A percentile compares a stretch with the other conserved stretches of the same genome.
phyloP scores from a whole-genome alignment of 768 basidiomycete genomes.

The Auricularia cornea region DNA sequence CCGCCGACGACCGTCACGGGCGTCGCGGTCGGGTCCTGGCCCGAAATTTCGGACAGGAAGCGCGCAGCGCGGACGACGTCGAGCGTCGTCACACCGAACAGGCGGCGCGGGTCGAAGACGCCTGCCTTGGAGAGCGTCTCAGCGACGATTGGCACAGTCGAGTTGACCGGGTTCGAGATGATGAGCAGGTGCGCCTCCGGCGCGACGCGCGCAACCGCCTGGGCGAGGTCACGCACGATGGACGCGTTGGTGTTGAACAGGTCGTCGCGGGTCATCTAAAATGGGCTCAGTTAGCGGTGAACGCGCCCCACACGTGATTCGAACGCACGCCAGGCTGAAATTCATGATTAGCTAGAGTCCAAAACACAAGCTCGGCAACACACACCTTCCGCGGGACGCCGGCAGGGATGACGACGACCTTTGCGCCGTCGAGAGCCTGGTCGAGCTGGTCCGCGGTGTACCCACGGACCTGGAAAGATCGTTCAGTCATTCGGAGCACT shows the following conservation, averaged over 20 bases:
- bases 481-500: background rate
- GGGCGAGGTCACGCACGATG: slow-evolving; percentile 92
- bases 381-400: slow-evolving; percentile 96
- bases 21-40: slow-evolving; percentile 56
- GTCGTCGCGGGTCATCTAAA: slow-evolving; percentile 91
- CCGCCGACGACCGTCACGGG: slow-evolving; percentile 86
- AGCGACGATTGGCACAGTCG: slow-evolving; percentile 95
- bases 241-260: slow-evolving; percentile 98
- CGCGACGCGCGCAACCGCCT: slow-evolving; percentile 74
- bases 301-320: slow-evolving; percentile 7
- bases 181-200: slow-evolving; percentile 91
- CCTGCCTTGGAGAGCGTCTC: slow-evolving; percentile 85
- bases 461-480: slow-evolving; percentile 53
- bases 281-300: background rate
- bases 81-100: slow-evolving; percentile 97
- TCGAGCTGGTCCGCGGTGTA: slow-evolving; percentile 83
- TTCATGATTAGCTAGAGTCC: slow-evolving; percentile 11
- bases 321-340: slow-evolving; percentile 71
- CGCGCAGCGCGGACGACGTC: slow-evolving; percentile 95
- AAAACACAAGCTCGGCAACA: slow-evolving; percentile 18
- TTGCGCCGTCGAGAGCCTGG: slow-evolving; percentile 77
- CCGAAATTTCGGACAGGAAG: slow-evolving; percentile 70
- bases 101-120: slow-evolving; percentile 77
- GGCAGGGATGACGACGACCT: slow-evolving; percentile 96
- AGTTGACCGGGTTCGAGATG: slow-evolving; percentile 99